These are phyloP conservation scores for Exophiala dermatitidis DNA, from an alignment of 2,329 filamentous ascomycete species.

Conservation along the genomic window DNA sequence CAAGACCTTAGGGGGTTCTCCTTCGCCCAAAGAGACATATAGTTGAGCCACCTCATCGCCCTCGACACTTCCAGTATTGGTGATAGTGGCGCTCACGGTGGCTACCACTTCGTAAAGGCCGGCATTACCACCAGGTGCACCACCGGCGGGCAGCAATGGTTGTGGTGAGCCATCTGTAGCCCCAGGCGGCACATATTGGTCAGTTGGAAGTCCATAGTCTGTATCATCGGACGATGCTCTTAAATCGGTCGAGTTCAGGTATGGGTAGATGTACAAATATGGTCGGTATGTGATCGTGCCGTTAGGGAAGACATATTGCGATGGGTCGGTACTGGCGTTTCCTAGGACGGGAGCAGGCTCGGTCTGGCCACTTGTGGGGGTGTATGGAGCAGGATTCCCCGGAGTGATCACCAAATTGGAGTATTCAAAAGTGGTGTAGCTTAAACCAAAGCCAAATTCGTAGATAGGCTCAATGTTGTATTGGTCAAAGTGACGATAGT, in stretches of 20 bases:
- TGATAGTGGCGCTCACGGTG: constrained; percentile 43
- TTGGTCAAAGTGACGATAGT: constrained; percentile 49
- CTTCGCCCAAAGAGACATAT: constrained; percentile 73
- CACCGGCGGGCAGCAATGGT: constrained; percentile 50
- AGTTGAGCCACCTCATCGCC: constrained; percentile 51
- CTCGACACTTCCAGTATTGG: constrained; percentile 43
- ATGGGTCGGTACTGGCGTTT: constrained; percentile 40
- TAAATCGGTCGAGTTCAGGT: constrained; percentile 54
- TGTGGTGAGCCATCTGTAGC: constrained; percentile 50
- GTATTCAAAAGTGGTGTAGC: constrained; percentile 57
- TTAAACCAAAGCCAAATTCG: constrained; percentile 56
- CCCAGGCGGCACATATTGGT: constrained; percentile 46
- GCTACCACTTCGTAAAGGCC: constrained; percentile 47
- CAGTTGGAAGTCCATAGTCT: constrained; percentile 47
- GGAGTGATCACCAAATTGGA: constrained; percentile 48
- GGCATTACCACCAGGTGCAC: constrained; percentile 54
- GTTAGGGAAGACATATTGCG: constrained; percentile 51
- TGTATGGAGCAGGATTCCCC: constrained; percentile 44
- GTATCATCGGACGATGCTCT: constrained; percentile 46
- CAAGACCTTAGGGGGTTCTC: constrained; percentile 60
- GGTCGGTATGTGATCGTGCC: constrained; percentile 43
- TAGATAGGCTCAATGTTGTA: constrained; percentile 51
- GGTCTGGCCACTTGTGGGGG: constrained; percentile 47
- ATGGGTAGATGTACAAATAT: constrained; percentile 56
- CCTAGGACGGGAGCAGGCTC: constrained; percentile 49